Conservation (phyloP, 305 asterid species). For the Lippia alba region DNA sequence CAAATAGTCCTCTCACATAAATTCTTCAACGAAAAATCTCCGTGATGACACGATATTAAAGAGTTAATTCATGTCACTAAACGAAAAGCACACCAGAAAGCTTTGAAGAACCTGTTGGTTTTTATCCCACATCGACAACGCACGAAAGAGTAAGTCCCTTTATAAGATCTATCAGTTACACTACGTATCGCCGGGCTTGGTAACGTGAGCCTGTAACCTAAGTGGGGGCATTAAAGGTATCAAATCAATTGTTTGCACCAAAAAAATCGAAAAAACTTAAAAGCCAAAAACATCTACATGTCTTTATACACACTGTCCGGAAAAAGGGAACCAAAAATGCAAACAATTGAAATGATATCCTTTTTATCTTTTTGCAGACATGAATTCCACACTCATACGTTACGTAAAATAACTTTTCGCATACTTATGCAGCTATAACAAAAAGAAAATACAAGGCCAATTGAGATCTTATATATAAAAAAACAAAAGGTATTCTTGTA, state of each 20-base stretch:
- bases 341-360: background rate
- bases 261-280: too few relatives aligned
- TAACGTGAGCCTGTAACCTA: conserved; percentile 19
- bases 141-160: background rate
- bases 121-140: background rate
- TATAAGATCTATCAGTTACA: background rate
- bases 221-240: conserved; percentile 32
- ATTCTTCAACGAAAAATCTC: background rate
- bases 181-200: conserved; percentile 11
- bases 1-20: background rate
- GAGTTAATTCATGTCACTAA: background rate
- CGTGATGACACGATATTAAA: background rate
- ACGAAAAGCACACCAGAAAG: background rate
- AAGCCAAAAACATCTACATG: background rate
- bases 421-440: too few relatives aligned
- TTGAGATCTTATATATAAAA: too few relatives aligned
- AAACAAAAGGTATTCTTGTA: too few relatives aligned
- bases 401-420: too few relatives aligned
- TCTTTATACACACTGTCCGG: too few relatives aligned
- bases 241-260: background rate
- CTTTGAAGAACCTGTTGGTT: background rate
- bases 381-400: too few relatives aligned
- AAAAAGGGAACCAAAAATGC: background rate
- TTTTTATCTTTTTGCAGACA: too few relatives aligned
- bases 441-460: too few relatives aligned